phyloP scores from a whole-genome alignment of 192 early-diverging fungal species.

The Backusella australiensis region DNA sequence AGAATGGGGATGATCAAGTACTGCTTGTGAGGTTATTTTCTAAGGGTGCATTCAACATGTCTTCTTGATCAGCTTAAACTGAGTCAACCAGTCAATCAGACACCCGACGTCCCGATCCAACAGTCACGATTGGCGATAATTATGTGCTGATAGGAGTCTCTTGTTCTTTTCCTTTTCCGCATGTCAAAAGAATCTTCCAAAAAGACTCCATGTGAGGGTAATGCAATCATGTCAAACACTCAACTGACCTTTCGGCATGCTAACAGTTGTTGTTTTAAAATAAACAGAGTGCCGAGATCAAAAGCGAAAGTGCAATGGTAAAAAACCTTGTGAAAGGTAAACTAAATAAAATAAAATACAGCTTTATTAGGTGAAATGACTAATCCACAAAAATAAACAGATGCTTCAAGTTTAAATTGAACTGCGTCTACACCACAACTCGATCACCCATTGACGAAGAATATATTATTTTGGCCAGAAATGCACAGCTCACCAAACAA shows the following conservation, averaged over 20 bases:
- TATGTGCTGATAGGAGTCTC: not conserved
- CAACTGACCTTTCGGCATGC: not conserved
- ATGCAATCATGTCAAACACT: not conserved
- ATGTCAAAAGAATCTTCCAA: not conserved
- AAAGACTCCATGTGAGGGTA: conserved; percentile 7
- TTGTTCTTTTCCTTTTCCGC: not conserved
- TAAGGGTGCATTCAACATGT: not conserved
- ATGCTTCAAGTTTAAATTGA: not conserved
- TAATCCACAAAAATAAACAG: not conserved
- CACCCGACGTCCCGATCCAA: not conserved
- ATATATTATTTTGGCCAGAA: not conserved
- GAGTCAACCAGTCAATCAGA: not conserved
- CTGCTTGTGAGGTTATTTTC: not conserved
- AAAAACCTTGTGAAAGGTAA: conserved; percentile 14
- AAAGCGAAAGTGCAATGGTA: conserved; percentile 6
- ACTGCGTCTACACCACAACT: conserved; percentile 3
- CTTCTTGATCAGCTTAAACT: not conserved
- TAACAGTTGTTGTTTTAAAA: not conserved
- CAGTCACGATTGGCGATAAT: not conserved
- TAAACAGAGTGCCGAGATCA: conserved; percentile 18
- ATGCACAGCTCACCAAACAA: not conserved
- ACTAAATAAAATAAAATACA: not conserved
- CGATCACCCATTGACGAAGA: conserved; percentile 11
- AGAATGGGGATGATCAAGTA: not conserved
- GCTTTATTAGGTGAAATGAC: not conserved